Percentiles rank a stretch among this genome's conserved stretches.
These are phyloP conservation scores for Fraxinus platypoda DNA, from an alignment of 305 asterid genomes.

Conservation along the genomic window DNA sequence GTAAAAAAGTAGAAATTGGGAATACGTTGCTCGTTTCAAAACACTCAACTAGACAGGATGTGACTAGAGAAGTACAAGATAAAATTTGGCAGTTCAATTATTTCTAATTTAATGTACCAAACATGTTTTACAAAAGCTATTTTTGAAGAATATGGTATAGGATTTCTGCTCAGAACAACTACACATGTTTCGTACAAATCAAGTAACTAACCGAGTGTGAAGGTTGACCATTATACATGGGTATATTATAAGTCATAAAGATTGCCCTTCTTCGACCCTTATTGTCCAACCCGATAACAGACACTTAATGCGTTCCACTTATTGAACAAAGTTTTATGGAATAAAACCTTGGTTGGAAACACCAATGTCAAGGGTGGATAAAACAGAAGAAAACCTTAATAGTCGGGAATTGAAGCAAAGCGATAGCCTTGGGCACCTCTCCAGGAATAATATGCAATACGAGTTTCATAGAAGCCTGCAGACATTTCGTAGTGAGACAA, in stretches of 20 bases:
- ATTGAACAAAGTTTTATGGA: too few relatives aligned
- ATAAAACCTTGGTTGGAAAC: not conserved
- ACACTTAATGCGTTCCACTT: too few relatives aligned
- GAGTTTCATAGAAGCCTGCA: slow-evolving; percentile 84
- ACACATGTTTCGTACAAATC: not conserved
- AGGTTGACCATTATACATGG: not conserved
- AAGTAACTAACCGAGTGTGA: not conserved
- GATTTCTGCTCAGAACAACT: not conserved
- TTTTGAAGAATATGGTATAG: not conserved
- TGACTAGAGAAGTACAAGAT: not conserved
- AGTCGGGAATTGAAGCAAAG: slow-evolving; percentile 74
- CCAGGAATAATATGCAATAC: slow-evolving; percentile 90
- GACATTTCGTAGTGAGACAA: slow-evolving; percentile 2
- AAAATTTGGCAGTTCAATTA: not conserved
- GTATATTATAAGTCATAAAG: not conserved
- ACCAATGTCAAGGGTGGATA: not conserved
- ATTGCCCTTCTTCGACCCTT: too few relatives aligned
- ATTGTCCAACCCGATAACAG: too few relatives aligned
- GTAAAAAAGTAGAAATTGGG: not conserved
- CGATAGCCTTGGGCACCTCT: slow-evolving; percentile 92
- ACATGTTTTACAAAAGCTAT: not conserved
- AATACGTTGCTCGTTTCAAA: not conserved
- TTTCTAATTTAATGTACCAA: not conserved
- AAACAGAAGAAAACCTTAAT: slow-evolving; percentile 38
- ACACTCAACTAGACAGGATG: not conserved